A percentile compares a stretch with the other conserved stretches of the same genome.
phyloP scores from a whole-genome alignment of 176 grass and related monocot genomes.

The Eleusine indica region DNA sequence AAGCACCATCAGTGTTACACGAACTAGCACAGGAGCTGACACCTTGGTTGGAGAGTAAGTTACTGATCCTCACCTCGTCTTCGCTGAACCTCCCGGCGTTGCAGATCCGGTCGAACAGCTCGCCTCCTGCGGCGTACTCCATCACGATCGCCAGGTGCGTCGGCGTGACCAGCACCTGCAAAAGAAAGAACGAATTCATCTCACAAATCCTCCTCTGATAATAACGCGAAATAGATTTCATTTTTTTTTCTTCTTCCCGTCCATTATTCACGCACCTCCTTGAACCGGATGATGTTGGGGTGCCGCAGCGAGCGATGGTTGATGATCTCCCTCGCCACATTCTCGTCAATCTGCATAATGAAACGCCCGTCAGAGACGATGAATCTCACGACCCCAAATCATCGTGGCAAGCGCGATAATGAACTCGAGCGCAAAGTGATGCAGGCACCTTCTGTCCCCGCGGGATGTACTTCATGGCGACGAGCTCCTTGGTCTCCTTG shows the following conservation, averaged over 20 bases:
- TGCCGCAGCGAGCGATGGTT: slow-evolving; percentile 77
- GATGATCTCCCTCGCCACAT: slow-evolving; percentile 83
- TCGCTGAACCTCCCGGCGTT: slow-evolving; percentile 78
- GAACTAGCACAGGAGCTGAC: no score
- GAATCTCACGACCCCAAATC: not conserved
- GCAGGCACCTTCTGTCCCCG: slow-evolving; percentile 63
- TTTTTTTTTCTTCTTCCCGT: not conserved
- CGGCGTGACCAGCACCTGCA: slow-evolving; percentile 64
- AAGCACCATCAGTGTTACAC: no score
- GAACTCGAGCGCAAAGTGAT: not conserved
- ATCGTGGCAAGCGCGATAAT: no score
- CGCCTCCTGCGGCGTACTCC: slow-evolving; percentile 82
- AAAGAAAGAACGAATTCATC: not conserved
- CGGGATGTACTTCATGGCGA: slow-evolving; percentile 95
- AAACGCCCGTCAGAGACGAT: not conserved
- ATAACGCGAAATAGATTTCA: not conserved
- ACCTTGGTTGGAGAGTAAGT: not conserved
- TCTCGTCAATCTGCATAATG: slow-evolving; percentile 66
- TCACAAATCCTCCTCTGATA: not conserved
- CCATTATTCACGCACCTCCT: slow-evolving; percentile 46
- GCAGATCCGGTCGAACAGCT: slow-evolving; percentile 83
- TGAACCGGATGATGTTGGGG: slow-evolving; percentile 82
- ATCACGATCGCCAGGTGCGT: slow-evolving; percentile 89
- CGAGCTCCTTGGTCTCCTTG: slow-evolving; percentile 92
- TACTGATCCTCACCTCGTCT: slow-evolving; percentile 55